These are phyloP conservation scores for Fraxinus baroniana DNA, from an alignment of 305 asterid genomes.

Conservation along the genomic window DNA sequence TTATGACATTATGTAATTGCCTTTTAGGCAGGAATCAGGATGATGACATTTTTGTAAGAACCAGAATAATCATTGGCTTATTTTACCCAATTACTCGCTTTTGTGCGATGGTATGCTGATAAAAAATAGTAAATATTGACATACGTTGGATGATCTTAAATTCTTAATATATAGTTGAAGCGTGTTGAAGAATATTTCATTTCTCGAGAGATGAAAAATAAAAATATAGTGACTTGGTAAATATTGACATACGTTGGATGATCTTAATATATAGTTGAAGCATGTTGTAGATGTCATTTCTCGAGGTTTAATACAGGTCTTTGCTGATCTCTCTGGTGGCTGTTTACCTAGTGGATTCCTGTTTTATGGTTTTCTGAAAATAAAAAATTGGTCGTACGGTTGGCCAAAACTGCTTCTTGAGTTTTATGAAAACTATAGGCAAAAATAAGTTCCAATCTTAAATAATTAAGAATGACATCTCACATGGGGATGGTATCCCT, in stretches of 20 bases:
- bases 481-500: background rate
- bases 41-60: constrained; percentile 16
- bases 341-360: background rate
- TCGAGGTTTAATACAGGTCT: background rate
- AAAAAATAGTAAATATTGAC: constrained; percentile 1
- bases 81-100: background rate
- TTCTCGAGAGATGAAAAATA: background rate
- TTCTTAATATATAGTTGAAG: background rate
- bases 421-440: background rate
- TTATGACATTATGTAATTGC: background rate
- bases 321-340: background rate
- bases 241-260: constrained; percentile 10
- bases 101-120: background rate
- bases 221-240: background rate
- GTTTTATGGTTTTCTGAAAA: background rate
- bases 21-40: background rate
- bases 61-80: background rate
- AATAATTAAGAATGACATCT: background rate
- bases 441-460: background rate
- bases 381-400: background rate
- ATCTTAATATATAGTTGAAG: constrained; percentile 4
- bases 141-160: background rate
- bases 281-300: background rate
- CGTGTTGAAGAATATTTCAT: background rate
- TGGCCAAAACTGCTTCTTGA: background rate